phyloP scores from a whole-genome alignment of 805 yeast genomes.

The Candida ortonii region DNA sequence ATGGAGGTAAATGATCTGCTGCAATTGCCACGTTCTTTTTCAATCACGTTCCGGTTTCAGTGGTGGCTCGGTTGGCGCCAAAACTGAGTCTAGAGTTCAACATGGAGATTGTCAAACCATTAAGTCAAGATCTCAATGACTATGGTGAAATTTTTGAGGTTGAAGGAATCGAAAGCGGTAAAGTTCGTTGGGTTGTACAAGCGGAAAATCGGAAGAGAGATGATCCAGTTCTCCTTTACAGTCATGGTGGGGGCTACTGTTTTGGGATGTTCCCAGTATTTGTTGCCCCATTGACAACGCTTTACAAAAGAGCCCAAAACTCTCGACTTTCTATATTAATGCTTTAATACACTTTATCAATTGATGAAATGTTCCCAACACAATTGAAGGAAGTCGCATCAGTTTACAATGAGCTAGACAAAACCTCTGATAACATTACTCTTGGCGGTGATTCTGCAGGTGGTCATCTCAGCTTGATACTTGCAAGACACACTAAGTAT shows the following conservation, averaged over 20 bases:
- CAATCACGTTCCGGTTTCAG: slow-evolving; percentile 1
- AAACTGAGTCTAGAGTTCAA: neutral
- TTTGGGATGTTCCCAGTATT: slow-evolving; percentile 1
- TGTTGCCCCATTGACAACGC: neutral
- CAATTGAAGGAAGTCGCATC: slow-evolving; percentile 2
- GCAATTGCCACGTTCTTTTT: slow-evolving; percentile 1
- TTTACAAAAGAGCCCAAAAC: slow-evolving; percentile 1
- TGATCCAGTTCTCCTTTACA: slow-evolving; percentile 4
- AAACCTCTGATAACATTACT: slow-evolving; percentile 2
- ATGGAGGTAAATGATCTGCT: neutral
- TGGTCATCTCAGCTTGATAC: slow-evolving; percentile 1
- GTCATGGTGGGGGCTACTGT: slow-evolving; percentile 4
- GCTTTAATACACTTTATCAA: slow-evolving; percentile 1
- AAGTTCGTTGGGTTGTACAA: slow-evolving; percentile 1
- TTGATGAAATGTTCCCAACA: slow-evolving; percentile 1
- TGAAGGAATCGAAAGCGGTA: slow-evolving; percentile 26
- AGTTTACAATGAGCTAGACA: slow-evolving; percentile 1
- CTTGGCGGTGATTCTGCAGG: slow-evolving; percentile 6
- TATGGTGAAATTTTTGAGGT: slow-evolving; percentile 4
- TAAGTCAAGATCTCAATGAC: neutral
- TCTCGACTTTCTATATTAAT: slow-evolving; percentile 1
- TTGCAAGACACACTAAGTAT: slow-evolving; percentile 1
- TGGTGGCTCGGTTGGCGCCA: neutral
- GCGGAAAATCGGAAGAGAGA: slow-evolving; percentile 1
- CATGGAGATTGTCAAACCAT: neutral